Evolutionary conservation across 257 asterid genomes (phyloP), one percentile per base, ranked within the genome.

Genomic region (Penstemon eatonii): DNA sequence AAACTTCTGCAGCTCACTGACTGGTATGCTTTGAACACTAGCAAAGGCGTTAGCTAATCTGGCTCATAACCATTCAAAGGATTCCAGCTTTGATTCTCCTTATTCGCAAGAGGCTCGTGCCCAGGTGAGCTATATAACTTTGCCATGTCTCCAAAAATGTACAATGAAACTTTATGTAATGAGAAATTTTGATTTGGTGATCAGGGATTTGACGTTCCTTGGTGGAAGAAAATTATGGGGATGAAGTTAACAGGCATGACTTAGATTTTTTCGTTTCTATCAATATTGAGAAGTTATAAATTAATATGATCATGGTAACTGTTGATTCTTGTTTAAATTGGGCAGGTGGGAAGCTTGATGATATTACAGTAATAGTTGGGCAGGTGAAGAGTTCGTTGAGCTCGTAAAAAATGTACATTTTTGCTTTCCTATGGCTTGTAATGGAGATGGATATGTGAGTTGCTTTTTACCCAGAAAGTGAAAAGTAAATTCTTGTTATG

Each of bases 281-380:
- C 7, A 46, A 46, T 6, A 3, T 3, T 46, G 11, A 3, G 11
- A 9, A 6, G 11, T 6, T 9, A 9, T 12, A 4, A 8, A 46
- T 8, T 46, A 8, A 46, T 10, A 36, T 11, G 41, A 68, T 55
- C 18, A 15, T 15, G 42, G 70, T 56, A 47, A 70, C 62, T 40
- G 8, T 19, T 41, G 25, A 56, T 68, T 4, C 64, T n/a, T 46
- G 39, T 51, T 64, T 69, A 39, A 60, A 15, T 53, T 58, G 43
- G 25, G 61, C 75, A 86, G 97, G 97, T 53, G 96, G 96, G 60
- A 90, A 88, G 83, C 92, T 84, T 40, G 96, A 90, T 64, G 97
- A 90, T 69, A 76, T 90, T 49, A 88, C 94, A 50, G 94, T 90
- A 19, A 77, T 90, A 7, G 85, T 90, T 73, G 96, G 82, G 33